A percentile compares a stretch with the other conserved stretches of the same genome.
Conservation (phyloP, 2,329 filamentous ascomycete species). For the Intubia oerlemansii region DNA sequence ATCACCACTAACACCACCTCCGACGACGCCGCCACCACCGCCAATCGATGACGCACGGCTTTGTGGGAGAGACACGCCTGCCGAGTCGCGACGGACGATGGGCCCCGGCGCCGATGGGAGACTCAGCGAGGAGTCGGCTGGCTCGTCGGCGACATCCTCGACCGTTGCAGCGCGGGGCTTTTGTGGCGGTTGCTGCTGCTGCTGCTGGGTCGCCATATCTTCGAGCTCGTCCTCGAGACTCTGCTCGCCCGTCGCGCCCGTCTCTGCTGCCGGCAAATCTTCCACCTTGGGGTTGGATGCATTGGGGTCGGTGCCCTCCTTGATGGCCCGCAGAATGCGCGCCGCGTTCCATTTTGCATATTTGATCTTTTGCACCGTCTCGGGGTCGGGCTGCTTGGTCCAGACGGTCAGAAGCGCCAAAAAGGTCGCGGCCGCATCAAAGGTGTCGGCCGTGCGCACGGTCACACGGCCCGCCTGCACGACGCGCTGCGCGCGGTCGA, state of each 20-base stretch:
- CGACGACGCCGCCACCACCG: constrained; percentile 10
- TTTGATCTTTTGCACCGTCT: constrained; percentile 72
- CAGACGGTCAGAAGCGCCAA: constrained; percentile 76
- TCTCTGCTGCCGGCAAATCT: too few species aligned
- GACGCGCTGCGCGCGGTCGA: constrained; percentile 63
- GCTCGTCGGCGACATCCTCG: too few species aligned
- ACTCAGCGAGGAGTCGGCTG: neutral
- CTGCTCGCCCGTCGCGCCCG: too few species aligned
- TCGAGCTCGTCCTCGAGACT: constrained; percentile 35
- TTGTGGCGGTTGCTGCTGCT: neutral
- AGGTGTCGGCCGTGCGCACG: constrained; percentile 79
- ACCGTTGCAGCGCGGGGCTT: too few species aligned
- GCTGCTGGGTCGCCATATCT: constrained; percentile 2
- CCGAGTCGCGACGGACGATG: constrained; percentile 11
- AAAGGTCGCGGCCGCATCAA: constrained; percentile 81
- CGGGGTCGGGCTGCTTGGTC: constrained; percentile 44
- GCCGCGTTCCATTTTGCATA: constrained; percentile 93
- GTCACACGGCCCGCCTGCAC: constrained; percentile 69
- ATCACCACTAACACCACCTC: too few species aligned
- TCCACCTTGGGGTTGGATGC: constrained; percentile 58
- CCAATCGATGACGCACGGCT: constrained; percentile 16
- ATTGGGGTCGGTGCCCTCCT: constrained; percentile 82
- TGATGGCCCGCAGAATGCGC: constrained; percentile 76
- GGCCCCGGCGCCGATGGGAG: neutral
- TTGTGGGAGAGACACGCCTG: constrained; percentile 14